These are phyloP conservation scores for Phialophora macrospora DNA, from an alignment of 2,329 filamentous ascomycete genomes.

Conservation along the genomic window DNA sequence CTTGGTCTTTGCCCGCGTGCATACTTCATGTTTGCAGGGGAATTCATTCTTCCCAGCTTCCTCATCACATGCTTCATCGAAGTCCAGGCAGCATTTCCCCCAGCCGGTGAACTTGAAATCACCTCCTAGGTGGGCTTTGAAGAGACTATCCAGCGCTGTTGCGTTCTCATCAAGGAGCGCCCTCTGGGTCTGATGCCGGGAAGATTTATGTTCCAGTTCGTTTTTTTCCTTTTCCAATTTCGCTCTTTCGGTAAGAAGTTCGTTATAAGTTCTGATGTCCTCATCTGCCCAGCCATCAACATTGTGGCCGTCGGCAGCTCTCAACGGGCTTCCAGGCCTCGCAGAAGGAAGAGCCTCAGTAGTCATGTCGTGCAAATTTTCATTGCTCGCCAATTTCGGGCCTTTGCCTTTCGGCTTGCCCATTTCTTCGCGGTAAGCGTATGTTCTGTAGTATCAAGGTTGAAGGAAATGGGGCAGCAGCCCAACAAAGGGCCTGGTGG, in stretches of 20 bases:
- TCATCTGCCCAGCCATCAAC: constrained; percentile 38
- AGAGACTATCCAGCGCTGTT: constrained; percentile 30
- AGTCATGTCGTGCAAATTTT: constrained; percentile 13
- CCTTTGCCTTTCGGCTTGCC: constrained; percentile 33
- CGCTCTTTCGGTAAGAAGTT: constrained; percentile 36
- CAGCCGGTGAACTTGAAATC: constrained; percentile 35
- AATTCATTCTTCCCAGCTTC: constrained; percentile 2
- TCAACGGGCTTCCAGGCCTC: constrained; percentile 15
- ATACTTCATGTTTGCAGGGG: constrained; percentile 37
- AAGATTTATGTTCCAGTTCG: constrained; percentile 36
- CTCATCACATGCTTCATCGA: constrained; percentile 13
- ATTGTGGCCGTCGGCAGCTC: constrained; percentile 36
- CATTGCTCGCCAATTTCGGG: constrained; percentile 15
- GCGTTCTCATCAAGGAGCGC: constrained; percentile 36
- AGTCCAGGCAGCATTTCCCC: constrained; percentile 34
- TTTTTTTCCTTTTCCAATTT: constrained; percentile 38
- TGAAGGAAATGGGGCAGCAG: not conserved
- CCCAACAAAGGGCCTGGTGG: not conserved
- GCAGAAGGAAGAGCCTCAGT: not conserved
- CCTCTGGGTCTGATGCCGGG: constrained; percentile 34
- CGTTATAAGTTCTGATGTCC: constrained; percentile 37
- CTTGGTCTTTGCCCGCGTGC: constrained; percentile 34
- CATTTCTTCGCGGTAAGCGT: constrained; percentile 18
- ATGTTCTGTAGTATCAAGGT: not conserved
- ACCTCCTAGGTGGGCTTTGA: constrained; percentile 34